These are phyloP conservation scores for Acanthamoeba lenticulata DNA, from an alignment of 208 protist genomes.

Conservation along the genomic window DNA sequence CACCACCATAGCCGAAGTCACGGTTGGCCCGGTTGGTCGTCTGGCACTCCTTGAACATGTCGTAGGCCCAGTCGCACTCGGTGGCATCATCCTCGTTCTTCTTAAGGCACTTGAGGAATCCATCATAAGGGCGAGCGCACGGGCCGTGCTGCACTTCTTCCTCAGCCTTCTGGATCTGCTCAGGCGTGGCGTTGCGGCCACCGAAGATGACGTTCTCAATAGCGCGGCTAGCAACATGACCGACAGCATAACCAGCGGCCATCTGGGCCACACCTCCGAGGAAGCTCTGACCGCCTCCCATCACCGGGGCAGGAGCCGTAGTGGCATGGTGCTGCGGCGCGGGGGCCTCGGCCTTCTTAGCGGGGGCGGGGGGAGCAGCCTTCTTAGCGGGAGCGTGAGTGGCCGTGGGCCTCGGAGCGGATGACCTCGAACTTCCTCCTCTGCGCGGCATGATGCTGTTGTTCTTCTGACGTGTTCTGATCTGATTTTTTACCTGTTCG, in stretches of 20 bases:
- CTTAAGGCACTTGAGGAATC: slow-evolving; percentile 44
- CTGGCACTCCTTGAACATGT: slow-evolving; percentile 70
- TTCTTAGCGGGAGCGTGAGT: slow-evolving; percentile 31
- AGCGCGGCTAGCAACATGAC: slow-evolving; percentile 55
- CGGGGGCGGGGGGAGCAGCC: slow-evolving; percentile 18
- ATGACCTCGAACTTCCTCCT: slow-evolving; percentile 28
- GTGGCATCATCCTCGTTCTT: slow-evolving; percentile 58
- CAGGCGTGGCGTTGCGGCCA: slow-evolving; percentile 14
- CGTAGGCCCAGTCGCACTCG: slow-evolving; percentile 64
- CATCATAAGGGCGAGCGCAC: slow-evolving; percentile 41
- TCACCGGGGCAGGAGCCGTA: background rate
- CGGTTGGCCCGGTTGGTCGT: background rate
- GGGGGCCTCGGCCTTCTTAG: background rate
- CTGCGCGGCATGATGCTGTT: slow-evolving; percentile 28
- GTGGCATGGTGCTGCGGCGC: background rate
- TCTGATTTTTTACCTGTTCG: no score
- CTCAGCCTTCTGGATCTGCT: slow-evolving; percentile 63
- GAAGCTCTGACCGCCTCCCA: background rate
- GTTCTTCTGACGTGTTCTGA: no score
- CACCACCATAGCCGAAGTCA: background rate
- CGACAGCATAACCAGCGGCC: slow-evolving; percentile 47
- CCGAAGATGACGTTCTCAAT: slow-evolving; percentile 62
- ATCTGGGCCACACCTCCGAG: slow-evolving; percentile 13
- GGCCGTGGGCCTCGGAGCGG: background rate
- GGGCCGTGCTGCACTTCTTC: slow-evolving; percentile 56